Conservation (phyloP, 192 early-diverging fungal genomes). For the Coemansia sp. region DNA sequence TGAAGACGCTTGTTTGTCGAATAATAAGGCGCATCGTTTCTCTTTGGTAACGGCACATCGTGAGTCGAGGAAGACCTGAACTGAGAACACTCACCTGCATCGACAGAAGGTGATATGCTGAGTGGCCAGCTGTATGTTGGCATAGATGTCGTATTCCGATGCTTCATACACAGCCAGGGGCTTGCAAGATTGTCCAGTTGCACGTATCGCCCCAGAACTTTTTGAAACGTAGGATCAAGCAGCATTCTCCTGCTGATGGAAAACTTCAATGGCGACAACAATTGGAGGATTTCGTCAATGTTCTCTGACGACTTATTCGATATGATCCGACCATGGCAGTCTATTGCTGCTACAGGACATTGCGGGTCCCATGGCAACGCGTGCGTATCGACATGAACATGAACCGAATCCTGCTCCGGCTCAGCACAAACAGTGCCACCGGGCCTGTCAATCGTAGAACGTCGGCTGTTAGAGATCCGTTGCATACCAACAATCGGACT, state of each 20-base stretch:
- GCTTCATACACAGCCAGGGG: constrained; percentile 45
- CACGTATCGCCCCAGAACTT: constrained; percentile 36
- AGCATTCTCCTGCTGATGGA: constrained; percentile 21
- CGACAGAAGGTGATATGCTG: not conserved
- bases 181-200: constrained; percentile 38
- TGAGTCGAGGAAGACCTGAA: not conserved
- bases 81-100: not conserved
- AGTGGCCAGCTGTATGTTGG: constrained; percentile 31
- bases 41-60: not conserved
- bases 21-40: not conserved
- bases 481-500: constrained; percentile 11
- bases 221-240: constrained; percentile 53
- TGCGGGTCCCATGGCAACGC: constrained; percentile 19
- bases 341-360: constrained; percentile 38
- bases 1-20: constrained; percentile 19
- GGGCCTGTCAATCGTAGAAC: constrained; percentile 19
- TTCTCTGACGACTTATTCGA: constrained; percentile 31
- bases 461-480: constrained; percentile 15
- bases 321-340: constrained; percentile 33
- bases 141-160: constrained; percentile 12
- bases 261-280: constrained; percentile 34
- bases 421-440: not conserved
- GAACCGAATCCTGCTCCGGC: not conserved
- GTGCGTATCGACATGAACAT: constrained; percentile 9
- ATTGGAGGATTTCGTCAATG: constrained; percentile 35